Base-by-base conservation (phyloP, 768 basidiomycete species). In the Phanerodontia chrysosporium region DNA sequence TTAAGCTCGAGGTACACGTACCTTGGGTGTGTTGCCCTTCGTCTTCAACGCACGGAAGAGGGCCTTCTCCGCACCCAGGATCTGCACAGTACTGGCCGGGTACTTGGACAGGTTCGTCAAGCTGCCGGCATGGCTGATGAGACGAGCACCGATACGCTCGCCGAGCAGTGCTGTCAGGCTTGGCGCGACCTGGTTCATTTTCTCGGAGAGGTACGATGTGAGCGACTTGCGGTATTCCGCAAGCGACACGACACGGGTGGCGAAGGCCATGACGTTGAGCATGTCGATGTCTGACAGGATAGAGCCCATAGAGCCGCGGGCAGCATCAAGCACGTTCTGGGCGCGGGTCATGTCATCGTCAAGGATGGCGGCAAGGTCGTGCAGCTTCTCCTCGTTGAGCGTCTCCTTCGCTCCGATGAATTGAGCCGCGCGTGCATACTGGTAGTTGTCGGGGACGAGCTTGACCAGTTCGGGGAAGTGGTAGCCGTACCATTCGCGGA, bases 401-500 rank as follows among this genome's bases (percentile, higher is more conserved):
- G 79, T 75, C 59, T 93, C 87, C 78, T 97, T 95, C 74, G 95
- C 86, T 29, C 95, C 94, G 63, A 98, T 91, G 69, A 94, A 86
- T 65, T 88, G 84, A 14, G 85, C 91, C 16, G 86, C 81, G 16
- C 80, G 81, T n/a, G 95, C 95, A 71, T 97, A 98, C 69, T 90
- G 87, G 74, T 92, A 86, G 72, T 97, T 96, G 75, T 98, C 96
- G 57, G 95, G 85, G 0, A 98, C 94, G 69, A 98, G 80, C 62
- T 83, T 87, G 76, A 96, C 83, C 65, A 98, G 89, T 75, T 98
- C 96, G 39, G 96, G 96, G 80, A 97, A 98, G 73, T 98, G 96
- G 78, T 95, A 98, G 7, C 96, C 96, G 73, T 98, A 98, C 96
- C 96, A 98, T 73, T 98, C 96, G 67, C 96, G 83, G 52, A 97